Evolutionary conservation across 2,329 filamentous ascomycete genomes (phyloP).

Genomic region (Plenodomus tracheiphilus): DNA sequence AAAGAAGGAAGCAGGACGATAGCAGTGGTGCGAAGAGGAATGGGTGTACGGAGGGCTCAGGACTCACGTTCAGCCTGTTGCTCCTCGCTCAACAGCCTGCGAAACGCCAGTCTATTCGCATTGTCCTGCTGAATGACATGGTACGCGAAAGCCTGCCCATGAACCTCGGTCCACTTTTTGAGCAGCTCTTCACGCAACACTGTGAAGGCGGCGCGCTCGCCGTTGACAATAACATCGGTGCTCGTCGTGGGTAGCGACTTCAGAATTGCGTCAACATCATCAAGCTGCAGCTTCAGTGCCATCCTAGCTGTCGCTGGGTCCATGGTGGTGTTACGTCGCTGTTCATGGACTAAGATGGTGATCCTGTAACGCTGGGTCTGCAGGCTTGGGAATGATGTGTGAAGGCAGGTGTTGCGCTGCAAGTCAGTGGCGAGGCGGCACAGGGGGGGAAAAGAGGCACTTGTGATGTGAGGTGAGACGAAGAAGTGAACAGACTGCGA

Average conservation of each 20-base stretch:
- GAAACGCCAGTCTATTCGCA: constrained; percentile 2
- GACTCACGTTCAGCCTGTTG: constrained; percentile 9
- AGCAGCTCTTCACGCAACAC: constrained; percentile 7
- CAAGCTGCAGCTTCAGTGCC: constrained; percentile 14
- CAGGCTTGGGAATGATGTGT: too few relatives aligned
- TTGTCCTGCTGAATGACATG: constrained; percentile 10
- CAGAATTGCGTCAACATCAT: constrained; percentile 12
- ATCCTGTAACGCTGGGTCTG: too few relatives aligned
- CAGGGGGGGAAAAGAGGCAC: too few relatives aligned
- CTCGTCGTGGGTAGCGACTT: background rate
- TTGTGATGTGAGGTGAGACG: too few relatives aligned
- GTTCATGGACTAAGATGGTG: too few relatives aligned
- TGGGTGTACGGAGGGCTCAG: background rate
- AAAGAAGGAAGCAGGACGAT: background rate
- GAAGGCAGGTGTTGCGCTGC: too few relatives aligned
- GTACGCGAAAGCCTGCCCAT: constrained; percentile 9
- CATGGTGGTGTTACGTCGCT: constrained; percentile 1
- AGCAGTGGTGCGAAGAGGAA: background rate
- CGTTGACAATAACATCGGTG: background rate
- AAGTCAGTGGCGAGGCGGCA: too few relatives aligned
- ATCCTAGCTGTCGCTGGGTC: constrained; percentile 8
- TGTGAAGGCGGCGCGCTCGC: constrained; percentile 5
- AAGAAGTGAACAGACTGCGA: too few relatives aligned
- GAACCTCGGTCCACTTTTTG: constrained; percentile 6
- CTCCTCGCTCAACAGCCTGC: constrained; percentile 10